A percentile compares a stretch with the other conserved stretches of the same genome.
Evolutionary conservation across 352 stramenopile species (phyloP).

Genomic region (Thalassiosira hispida): DNA sequence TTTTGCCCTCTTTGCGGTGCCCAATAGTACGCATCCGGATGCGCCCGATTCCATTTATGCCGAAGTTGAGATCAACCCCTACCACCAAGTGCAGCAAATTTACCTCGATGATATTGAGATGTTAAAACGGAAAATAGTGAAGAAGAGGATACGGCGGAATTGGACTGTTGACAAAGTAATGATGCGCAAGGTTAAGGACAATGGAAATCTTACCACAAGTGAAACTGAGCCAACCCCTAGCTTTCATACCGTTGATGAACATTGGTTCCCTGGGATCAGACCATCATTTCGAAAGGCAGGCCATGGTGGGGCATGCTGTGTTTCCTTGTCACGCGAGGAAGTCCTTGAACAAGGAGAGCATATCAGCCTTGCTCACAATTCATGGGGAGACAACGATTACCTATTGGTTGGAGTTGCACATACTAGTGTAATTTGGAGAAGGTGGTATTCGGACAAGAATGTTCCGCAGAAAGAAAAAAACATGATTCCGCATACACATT

Average conservation of each 20-base stretch:
- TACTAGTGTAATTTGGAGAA: not conserved
- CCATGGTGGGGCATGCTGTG: constrained; percentile 16
- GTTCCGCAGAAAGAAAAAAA: constrained; percentile 1
- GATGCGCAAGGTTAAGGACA: constrained; percentile 4
- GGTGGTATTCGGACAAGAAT: not conserved
- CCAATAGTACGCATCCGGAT: constrained; percentile 5
- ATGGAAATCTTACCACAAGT: constrained; percentile 8
- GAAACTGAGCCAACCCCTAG: not conserved
- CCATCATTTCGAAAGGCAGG: not conserved
- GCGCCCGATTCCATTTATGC: constrained; percentile 20
- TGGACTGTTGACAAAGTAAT: constrained; percentile 1
- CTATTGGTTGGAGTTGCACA: constrained; percentile 16
- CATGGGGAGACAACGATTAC: constrained; percentile 14
- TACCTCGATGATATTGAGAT: constrained; percentile 8
- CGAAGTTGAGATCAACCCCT: constrained; percentile 6
- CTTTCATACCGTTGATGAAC: constrained; percentile 17
- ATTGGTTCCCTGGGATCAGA: constrained; percentile 17
- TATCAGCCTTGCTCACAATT: not conserved
- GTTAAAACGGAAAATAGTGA: not conserved
- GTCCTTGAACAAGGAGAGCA: constrained; percentile 1
- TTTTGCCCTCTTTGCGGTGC: constrained; percentile 7
- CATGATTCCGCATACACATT: constrained; percentile 6
- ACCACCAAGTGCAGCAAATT: constrained; percentile 10
- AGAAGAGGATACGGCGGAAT: constrained; percentile 2
- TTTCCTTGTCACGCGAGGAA: not conserved